These are phyloP conservation scores for Betula pendula DNA, from an alignment of 306 rosid genomes.

Conservation along the genomic window DNA sequence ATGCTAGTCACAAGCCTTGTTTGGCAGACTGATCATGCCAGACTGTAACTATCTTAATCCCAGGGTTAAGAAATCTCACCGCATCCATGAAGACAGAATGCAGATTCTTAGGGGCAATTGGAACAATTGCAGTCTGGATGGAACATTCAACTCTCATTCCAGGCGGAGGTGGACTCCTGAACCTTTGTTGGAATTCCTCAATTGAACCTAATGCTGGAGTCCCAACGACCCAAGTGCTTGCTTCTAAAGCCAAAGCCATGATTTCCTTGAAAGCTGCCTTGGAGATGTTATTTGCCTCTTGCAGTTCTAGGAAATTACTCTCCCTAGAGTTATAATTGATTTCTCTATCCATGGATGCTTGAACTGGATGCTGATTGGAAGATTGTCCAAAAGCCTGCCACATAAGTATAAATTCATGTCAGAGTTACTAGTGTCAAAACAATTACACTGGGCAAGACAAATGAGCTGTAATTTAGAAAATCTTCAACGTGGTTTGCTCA, in stretches of 20 bases:
- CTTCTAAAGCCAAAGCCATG: slow-evolving; percentile 22
- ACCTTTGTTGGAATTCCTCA: slow-evolving; percentile 26
- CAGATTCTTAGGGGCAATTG: not conserved
- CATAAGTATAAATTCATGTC: not conserved
- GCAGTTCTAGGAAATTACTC: slow-evolving; percentile 18
- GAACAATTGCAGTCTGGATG: not conserved
- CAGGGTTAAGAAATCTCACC: slow-evolving; percentile 24
- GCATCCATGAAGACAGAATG: slow-evolving; percentile 7
- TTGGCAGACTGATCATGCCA: not conserved
- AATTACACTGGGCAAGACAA: not conserved
- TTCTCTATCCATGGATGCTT: not conserved
- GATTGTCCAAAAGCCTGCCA: not conserved
- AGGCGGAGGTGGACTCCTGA: slow-evolving; percentile 17
- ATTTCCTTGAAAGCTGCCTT: slow-evolving; percentile 34
- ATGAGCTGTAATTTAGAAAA: not conserved
- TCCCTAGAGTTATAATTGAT: not conserved
- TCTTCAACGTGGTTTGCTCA: not conserved
- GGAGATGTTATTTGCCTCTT: slow-evolving; percentile 28
- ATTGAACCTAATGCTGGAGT: slow-evolving; percentile 23
- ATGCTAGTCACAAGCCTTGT: not conserved
- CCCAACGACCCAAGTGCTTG: slow-evolving; percentile 16
- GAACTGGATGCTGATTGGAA: not conserved
- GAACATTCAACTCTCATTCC: slow-evolving; percentile 26
- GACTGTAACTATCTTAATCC: not conserved
- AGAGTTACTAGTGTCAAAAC: not conserved